phyloP scores from a whole-genome alignment of 306 rosid genomes.

The Trifolium subterraneum region DNA sequence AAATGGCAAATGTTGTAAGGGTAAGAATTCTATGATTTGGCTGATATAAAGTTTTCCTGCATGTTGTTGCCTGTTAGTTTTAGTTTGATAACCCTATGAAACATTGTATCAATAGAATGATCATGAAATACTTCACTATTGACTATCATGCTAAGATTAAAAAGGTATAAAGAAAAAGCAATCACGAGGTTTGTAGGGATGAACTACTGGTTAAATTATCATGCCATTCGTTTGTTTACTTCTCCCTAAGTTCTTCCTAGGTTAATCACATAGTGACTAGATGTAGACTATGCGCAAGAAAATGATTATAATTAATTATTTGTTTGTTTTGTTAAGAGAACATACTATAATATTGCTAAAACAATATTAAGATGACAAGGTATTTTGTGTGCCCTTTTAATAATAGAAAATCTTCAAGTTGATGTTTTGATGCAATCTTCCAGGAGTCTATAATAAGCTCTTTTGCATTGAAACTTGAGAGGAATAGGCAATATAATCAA shows the following conservation, averaged over 20 bases:
- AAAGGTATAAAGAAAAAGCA: conserved; percentile 10
- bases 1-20: conserved; percentile 1
- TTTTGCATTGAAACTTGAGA: background rate
- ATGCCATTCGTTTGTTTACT: background rate
- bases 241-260: background rate
- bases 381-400: background rate
- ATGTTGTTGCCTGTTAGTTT: conserved; percentile 2
- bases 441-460: background rate
- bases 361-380: background rate
- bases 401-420: background rate
- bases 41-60: conserved; percentile 1
- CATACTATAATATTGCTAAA: background rate
- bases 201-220: conserved; percentile 27
- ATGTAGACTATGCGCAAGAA: background rate
- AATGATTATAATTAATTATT: background rate
- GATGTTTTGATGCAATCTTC: background rate
- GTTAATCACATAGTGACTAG: conserved; percentile 7
- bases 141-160: conserved; percentile 25
- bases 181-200: conserved; percentile 19
- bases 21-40: background rate
- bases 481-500: background rate
- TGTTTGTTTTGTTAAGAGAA: background rate
- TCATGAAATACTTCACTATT: conserved; percentile 4
- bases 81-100: conserved; percentile 27
- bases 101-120: conserved; percentile 7